Conservation (phyloP, 2,329 filamentous ascomycete species). For the Apiospora hydei region DNA sequence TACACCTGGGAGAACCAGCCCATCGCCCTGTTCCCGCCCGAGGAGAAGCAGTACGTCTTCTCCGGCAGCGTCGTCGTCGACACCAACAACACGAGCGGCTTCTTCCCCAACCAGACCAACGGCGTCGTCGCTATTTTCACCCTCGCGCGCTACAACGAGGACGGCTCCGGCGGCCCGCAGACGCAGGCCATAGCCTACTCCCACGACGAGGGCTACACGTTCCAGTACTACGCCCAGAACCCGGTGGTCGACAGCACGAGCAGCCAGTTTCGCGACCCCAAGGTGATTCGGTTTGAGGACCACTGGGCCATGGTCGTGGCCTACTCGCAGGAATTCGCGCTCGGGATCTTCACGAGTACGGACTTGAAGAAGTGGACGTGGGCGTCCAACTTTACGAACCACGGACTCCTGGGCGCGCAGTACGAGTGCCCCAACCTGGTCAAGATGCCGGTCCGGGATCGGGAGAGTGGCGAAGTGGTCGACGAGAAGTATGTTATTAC, state of each 20-base stretch:
- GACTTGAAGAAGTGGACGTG: slow-evolving; percentile 66
- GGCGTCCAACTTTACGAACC: slow-evolving; percentile 63
- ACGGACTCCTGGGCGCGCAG: slow-evolving; percentile 60
- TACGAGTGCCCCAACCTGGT: slow-evolving; percentile 72
- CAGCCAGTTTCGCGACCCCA: slow-evolving; percentile 69
- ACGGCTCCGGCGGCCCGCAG: slow-evolving; percentile 50
- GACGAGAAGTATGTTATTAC: slow-evolving; percentile 54
- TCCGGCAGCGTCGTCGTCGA: slow-evolving; percentile 67
- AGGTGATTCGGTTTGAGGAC: slow-evolving; percentile 65
- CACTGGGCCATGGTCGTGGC: slow-evolving; percentile 66
- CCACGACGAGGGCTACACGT: slow-evolving; percentile 66
- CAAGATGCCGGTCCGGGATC: slow-evolving; percentile 54
- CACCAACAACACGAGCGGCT: slow-evolving; percentile 69
- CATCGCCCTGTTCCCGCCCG: slow-evolving; percentile 63
- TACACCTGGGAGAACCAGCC: slow-evolving; percentile 71
- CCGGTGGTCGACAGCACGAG: slow-evolving; percentile 64
- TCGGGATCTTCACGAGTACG: slow-evolving; percentile 68
- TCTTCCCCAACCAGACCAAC: slow-evolving; percentile 67
- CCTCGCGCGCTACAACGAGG: slow-evolving; percentile 43
- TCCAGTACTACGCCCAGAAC: slow-evolving; percentile 65
- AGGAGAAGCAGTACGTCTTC: slow-evolving; percentile 54
- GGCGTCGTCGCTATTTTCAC: slow-evolving; percentile 68
- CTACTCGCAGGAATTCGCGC: slow-evolving; percentile 60
- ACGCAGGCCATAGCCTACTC: slow-evolving; percentile 69
- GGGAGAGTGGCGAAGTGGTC: slow-evolving; percentile 34